phyloP scores from a whole-genome alignment of 2,329 filamentous ascomycete species.

The Aspergillus costaricaensis region DNA sequence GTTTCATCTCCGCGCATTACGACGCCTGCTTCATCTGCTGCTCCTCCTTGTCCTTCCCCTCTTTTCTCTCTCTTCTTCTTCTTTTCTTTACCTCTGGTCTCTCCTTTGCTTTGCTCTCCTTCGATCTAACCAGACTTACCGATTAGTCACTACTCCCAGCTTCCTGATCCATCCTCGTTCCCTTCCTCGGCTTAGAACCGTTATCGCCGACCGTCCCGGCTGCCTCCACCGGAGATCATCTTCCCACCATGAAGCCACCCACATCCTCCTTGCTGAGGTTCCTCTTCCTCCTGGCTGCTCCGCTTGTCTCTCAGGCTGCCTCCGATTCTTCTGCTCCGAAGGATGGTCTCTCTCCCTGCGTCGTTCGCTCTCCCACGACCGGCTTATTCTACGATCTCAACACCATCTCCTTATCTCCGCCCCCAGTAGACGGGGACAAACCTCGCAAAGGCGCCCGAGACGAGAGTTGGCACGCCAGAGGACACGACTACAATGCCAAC shows the following conservation, averaged over 20 bases:
- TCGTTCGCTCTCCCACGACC: conserved; percentile 62
- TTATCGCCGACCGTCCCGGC: conserved; percentile 11
- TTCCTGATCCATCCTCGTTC: background rate
- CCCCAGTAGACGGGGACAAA: conserved; percentile 44
- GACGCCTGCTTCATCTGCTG: conserved; percentile 9
- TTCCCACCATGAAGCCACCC: conserved; percentile 39
- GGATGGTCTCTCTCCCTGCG: conserved; percentile 57
- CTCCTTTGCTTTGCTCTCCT: background rate
- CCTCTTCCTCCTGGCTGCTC: conserved; percentile 37
- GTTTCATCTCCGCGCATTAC: conserved; percentile 14
- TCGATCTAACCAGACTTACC: background rate
- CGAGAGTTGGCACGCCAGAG: conserved; percentile 52
- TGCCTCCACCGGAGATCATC: conserved; percentile 10
- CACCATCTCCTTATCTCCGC: conserved; percentile 55
- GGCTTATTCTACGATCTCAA: conserved; percentile 66
- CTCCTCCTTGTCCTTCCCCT: conserved; percentile 6
- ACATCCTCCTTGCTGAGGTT: conserved; percentile 30
- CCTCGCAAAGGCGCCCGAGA: conserved; percentile 39
- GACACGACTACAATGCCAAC: conserved; percentile 53
- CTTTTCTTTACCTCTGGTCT: background rate
- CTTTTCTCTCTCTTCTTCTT: background rate
- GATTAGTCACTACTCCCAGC: background rate
- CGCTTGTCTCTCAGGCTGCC: conserved; percentile 35
- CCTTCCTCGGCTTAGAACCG: background rate
- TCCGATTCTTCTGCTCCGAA: conserved; percentile 44